phyloP scores from a whole-genome alignment of 257 asterid species.

The Anisodus tanguticus region DNA sequence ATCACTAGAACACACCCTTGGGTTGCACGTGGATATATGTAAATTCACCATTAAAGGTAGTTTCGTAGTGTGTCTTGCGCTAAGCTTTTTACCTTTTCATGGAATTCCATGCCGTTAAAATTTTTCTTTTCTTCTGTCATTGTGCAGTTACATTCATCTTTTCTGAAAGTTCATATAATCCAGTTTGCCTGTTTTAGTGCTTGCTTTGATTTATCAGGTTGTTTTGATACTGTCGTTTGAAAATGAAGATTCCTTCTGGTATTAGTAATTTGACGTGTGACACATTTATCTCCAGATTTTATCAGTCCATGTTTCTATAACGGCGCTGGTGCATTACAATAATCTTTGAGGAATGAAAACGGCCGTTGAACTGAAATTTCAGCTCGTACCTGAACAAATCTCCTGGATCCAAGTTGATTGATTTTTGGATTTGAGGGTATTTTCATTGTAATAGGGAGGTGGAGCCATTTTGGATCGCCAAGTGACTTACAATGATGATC shows the following conservation, averaged over 20 bases:
- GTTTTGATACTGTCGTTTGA: background rate
- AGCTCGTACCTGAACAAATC: background rate
- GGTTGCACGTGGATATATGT: too few relatives aligned
- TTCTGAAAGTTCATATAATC: background rate
- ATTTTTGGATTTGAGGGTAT: conserved; percentile 19
- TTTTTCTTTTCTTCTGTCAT: background rate
- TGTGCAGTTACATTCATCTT: background rate
- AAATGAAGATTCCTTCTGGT: background rate
- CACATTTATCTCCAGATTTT: background rate
- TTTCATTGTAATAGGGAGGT: background rate
- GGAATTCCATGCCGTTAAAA: background rate
- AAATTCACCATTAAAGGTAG: background rate
- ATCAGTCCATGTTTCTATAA: conserved; percentile 9
- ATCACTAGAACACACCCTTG: too few relatives aligned
- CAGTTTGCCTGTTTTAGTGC: background rate
- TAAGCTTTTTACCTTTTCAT: background rate
- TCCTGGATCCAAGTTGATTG: conserved; percentile 13
- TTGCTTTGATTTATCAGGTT: conserved; percentile 6
- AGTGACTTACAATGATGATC: conserved; percentile 54
- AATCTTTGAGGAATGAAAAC: conserved; percentile 10
- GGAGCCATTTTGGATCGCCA: background rate
- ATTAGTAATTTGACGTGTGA: background rate
- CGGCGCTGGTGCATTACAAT: conserved; percentile 1
- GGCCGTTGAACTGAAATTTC: background rate
- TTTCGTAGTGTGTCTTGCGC: background rate